Evolutionary conservation across 495 filamentous ascomycete genomes (phyloP).

Genomic region (Saxispiralis lemnorum): DNA sequence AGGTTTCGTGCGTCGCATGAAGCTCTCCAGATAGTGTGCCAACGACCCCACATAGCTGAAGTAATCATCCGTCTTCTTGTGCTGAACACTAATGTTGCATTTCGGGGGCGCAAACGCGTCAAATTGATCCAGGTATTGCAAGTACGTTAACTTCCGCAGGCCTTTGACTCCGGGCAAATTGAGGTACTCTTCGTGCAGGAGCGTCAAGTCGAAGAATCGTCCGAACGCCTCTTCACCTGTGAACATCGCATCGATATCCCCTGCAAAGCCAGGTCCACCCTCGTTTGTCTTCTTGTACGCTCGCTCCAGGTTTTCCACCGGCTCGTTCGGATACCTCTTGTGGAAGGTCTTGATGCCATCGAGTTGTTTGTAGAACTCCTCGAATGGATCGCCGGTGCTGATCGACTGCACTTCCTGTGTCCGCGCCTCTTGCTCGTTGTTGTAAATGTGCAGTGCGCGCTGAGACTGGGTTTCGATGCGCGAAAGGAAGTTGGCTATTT

Average conservation of each 20-base stretch:
- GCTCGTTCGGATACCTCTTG: constrained; percentile 80
- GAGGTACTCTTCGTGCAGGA: constrained; percentile 67
- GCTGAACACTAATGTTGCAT: constrained; percentile 49
- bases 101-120: constrained; percentile 64
- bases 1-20: constrained; percentile 62
- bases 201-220: constrained; percentile 73
- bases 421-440: constrained; percentile 51
- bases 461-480: constrained; percentile 73
- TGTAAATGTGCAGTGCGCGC: constrained; percentile 68
- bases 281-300: constrained; percentile 65
- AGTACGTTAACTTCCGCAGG: constrained; percentile 58
- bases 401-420: constrained; percentile 69
- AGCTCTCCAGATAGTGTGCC: constrained; percentile 66
- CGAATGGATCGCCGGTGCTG: constrained; percentile 72
- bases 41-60: constrained; percentile 74
- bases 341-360: constrained; percentile 70
- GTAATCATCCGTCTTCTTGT: constrained; percentile 81
- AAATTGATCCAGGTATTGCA: constrained; percentile 80
- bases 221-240: constrained; percentile 88
- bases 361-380: constrained; percentile 79
- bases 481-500: constrained; percentile 68
- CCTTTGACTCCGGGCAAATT: constrained; percentile 56
- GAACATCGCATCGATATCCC: constrained; percentile 76
- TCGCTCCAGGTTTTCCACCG: constrained; percentile 82
- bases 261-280: constrained; percentile 31